Conservation (phyloP, 2,329 filamentous ascomycete genomes). For the Exophiala alcalophila region DNA sequence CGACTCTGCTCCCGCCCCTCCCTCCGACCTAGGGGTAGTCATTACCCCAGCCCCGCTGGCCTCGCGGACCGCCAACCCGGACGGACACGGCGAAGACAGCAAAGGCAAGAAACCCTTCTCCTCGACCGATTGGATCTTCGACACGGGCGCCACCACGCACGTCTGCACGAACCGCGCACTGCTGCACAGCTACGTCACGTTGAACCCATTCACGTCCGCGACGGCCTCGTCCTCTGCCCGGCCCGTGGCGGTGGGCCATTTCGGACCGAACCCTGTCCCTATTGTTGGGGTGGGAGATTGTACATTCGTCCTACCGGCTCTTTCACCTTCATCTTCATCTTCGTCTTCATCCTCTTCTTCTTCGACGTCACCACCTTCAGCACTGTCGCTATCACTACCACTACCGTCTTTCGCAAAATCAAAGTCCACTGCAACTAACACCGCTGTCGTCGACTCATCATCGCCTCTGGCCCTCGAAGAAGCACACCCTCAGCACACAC, state of each 20-base stretch:
- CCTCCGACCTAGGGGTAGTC: conserved; percentile 10
- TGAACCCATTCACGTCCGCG: conserved; percentile 12
- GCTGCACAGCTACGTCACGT: conserved; percentile 16
- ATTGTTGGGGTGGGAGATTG: conserved; percentile 17
- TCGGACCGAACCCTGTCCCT: conserved; percentile 14
- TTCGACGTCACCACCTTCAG: too few species aligned
- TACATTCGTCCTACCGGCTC: conserved; percentile 6
- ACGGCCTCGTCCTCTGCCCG: too few species aligned
- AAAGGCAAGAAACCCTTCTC: conserved; percentile 8
- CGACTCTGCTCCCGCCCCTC: too few species aligned
- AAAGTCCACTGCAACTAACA: too few species aligned
- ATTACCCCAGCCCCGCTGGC: conserved; percentile 9
- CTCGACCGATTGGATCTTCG: conserved; percentile 19
- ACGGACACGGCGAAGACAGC: too few species aligned
- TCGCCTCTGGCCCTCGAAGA: not conserved
- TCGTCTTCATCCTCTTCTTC: too few species aligned
- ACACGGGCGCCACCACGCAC: conserved; percentile 21
- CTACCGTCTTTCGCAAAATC: too few species aligned
- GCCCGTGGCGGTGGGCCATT: conserved; percentile 13
- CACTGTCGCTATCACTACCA: too few species aligned
- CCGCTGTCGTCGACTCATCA: too few species aligned
- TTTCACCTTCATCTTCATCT: too few species aligned
- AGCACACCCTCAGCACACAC: not conserved
- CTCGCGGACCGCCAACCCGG: too few species aligned
- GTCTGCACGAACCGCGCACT: conserved; percentile 9